Conservation (phyloP, 2,329 filamentous ascomycete genomes). For the Ophiostoma ips region DNA sequence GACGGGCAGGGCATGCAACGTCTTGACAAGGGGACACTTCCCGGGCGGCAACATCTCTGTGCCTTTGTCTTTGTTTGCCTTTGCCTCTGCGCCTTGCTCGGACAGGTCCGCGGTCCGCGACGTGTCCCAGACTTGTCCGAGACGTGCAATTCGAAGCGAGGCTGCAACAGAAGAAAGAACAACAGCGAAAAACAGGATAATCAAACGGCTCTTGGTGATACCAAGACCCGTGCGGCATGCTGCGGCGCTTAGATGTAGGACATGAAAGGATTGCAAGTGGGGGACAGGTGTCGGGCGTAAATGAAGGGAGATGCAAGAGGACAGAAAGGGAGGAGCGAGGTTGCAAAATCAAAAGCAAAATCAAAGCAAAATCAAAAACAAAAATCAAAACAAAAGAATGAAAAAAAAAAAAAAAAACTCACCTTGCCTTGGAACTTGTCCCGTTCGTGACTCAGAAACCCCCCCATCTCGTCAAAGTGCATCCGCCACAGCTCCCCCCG, state of each 20-base stretch:
- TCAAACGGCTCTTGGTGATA: not conserved
- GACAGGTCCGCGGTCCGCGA: no score
- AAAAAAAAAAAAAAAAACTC: slow-evolving; percentile 19
- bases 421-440: slow-evolving; percentile 81
- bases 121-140: no score
- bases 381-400: not conserved
- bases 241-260: not conserved
- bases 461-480: slow-evolving; percentile 75
- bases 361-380: not conserved
- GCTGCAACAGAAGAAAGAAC: not conserved
- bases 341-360: not conserved
- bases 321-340: not conserved
- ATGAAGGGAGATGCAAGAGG: not conserved
- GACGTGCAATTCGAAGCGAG: not conserved
- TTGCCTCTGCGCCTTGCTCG: no score
- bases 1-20: not conserved
- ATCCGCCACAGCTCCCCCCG: slow-evolving; percentile 60
- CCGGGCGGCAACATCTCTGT: not conserved
- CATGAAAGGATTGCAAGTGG: not conserved
- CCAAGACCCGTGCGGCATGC: not conserved
- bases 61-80: no score
- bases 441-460: slow-evolving; percentile 72
- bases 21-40: not conserved
- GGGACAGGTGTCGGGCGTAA: not conserved
- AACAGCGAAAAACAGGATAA: not conserved